Base-by-base conservation (phyloP, 1,139 yeast genomes). In the Suzukiozyma palmioleophila region DNA sequence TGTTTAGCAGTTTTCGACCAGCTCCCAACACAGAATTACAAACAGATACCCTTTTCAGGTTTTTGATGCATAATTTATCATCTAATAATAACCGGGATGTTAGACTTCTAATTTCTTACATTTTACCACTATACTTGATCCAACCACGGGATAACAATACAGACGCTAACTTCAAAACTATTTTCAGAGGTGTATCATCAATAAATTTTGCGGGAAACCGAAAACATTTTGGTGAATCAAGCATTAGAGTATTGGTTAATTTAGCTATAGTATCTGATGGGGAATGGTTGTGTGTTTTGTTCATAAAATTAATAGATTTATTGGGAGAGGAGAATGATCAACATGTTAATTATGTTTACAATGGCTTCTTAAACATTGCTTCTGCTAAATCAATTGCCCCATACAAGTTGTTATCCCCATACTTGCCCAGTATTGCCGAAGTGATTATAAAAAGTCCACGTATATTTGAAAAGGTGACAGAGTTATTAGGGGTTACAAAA, bases 401-500 rank as follows among this genome's bases (percentile, higher is more conserved):
- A 0, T 81, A 82, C 64, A 86, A 84, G 52, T 59, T 92, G 13
- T 63, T 89, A 27, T 77, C 88, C 3, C 96, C 96, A 0, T 85
- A 79, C 47, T 72, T 92, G 53, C 86, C 94, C 1, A 75, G 84
- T 37, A 68, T 89, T n/a, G 76, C 92, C 31, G 75, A 81, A 39
- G 72, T 76, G 36, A 69, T 87, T 12, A 80, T 87, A 2, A 79
- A 79, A 45, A 77, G 76, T 38, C 77, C 81, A 0, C 63, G 69
- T n/a, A 64, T 85, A 40, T 68, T 86, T 28, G 67, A 67, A 16
- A 73, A 76, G 43, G 66, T 92, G 12, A 75, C 90, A 6, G 80
- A 79, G 32, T 64, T 88, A 6, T 66, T 88, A 26, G 84, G 81
- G 1, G 75, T 88, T 33, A 69, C 85, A 1, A 65, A 72, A 5